Evolutionary conservation across 441 rosid genomes (phyloP).

Genomic region (Corymbia calophylla): DNA sequence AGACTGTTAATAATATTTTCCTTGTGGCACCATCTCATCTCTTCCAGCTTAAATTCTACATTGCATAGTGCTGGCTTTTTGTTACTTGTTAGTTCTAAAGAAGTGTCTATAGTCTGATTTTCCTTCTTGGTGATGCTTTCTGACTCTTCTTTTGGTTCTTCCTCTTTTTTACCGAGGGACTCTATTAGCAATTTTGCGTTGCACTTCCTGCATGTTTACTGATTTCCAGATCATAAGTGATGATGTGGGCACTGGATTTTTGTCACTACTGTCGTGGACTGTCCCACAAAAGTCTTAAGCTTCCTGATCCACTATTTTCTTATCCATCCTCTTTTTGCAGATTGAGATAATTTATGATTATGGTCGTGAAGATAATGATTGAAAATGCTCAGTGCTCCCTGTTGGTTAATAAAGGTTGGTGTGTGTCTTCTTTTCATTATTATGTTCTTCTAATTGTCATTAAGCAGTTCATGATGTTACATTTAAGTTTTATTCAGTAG

Average conservation of each 20-base stretch:
- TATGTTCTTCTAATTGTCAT: neutral
- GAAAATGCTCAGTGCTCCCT: neutral
- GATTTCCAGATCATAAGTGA: neutral
- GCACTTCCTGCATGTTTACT: neutral
- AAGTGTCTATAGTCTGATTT: neutral
- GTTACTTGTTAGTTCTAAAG: neutral
- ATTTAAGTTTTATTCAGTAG: neutral
- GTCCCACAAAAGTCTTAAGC: neutral
- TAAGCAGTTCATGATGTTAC: neutral
- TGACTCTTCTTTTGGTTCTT: neutral
- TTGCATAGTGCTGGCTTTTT: neutral
- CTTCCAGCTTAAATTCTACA: neutral
- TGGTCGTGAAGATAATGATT: slow-evolving; percentile 79
- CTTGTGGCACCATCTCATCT: neutral
- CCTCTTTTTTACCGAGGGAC: neutral
- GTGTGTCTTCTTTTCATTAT: neutral
- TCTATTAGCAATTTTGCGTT: neutral
- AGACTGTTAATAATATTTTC: neutral
- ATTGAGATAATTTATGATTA: slow-evolving; percentile 80
- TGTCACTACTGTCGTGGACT: neutral
- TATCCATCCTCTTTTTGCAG: slow-evolving; percentile 32
- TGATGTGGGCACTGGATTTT: neutral
- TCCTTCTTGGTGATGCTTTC: neutral
- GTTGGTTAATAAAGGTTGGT: slow-evolving; percentile 36
- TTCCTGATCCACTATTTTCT: neutral